Conservation (phyloP, 1,139 yeast species). For the Yamadazyma diospyri region DNA sequence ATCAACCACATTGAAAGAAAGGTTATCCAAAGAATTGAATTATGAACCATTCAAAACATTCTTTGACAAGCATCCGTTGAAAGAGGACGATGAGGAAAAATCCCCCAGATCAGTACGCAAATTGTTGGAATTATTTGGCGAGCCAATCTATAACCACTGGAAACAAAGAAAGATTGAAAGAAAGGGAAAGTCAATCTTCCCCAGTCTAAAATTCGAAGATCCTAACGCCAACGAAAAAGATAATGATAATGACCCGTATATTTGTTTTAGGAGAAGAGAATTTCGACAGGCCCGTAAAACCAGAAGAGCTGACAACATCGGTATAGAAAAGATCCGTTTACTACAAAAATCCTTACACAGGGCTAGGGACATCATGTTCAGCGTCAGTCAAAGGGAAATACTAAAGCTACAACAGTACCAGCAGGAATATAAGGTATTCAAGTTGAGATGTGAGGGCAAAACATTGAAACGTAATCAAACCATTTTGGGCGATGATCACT, state of each 20-base stretch:
- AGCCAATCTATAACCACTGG: constrained; percentile 78
- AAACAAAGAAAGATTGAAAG: constrained; percentile 65
- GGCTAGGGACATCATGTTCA: constrained; percentile 66
- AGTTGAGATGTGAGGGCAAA: constrained; percentile 69
- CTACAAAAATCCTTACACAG: constrained; percentile 74
- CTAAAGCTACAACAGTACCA: constrained; percentile 56
- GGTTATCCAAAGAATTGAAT: constrained; percentile 37
- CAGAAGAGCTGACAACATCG: constrained; percentile 87
- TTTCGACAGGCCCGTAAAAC: constrained; percentile 95
- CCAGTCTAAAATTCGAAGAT: constrained; percentile 79
- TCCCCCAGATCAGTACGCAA: constrained; percentile 44
- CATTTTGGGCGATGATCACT: constrained; percentile 81
- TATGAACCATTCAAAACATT: constrained; percentile 40
- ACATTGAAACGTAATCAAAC: constrained; percentile 69
- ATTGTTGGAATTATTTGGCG: constrained; percentile 64
- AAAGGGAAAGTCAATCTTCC: constrained; percentile 69
- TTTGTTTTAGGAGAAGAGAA: constrained; percentile 94
- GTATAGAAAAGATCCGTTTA: constrained; percentile 77
- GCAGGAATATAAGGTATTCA: constrained; percentile 62
- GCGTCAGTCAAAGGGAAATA: constrained; percentile 74
- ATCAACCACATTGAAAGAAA: constrained; percentile 37
- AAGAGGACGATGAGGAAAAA: constrained; percentile 17
- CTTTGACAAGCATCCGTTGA: constrained; percentile 47
- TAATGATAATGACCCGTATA: constrained; percentile 88
- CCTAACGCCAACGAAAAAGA: constrained; percentile 76